phyloP scores from a whole-genome alignment of 495 filamentous ascomycete species.

The Tetracladium marchalianum region DNA sequence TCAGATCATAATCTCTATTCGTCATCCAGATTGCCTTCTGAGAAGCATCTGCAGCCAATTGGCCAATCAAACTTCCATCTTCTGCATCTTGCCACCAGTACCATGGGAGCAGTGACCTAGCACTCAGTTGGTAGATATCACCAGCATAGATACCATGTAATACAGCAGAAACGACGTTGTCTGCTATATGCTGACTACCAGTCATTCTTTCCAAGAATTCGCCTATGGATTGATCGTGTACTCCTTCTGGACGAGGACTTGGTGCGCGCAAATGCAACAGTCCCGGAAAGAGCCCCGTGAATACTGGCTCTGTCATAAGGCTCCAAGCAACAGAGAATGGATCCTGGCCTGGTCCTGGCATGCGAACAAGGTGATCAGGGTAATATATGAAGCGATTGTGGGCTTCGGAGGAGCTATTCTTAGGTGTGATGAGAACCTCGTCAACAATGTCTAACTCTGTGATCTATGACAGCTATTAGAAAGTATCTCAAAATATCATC shows the following conservation, averaged over 20 bases:
- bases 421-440: conserved; percentile 49
- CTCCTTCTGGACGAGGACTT: conserved; percentile 6
- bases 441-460: conserved; percentile 47
- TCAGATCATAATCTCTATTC: background rate
- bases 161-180: conserved; percentile 72
- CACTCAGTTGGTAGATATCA: conserved; percentile 72
- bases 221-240: conserved; percentile 62
- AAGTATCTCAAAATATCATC: background rate
- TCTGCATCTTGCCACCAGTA: conserved; percentile 41
- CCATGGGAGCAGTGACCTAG: conserved; percentile 46
- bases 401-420: conserved; percentile 33
- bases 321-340: conserved; percentile 17
- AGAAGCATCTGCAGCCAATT: background rate
- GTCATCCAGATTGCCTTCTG: background rate
- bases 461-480: conserved; percentile 39
- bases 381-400: conserved; percentile 82
- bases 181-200: conserved; percentile 40
- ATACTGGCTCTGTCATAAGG: conserved; percentile 53
- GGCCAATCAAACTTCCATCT: conserved; percentile 17
- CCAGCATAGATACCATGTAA: conserved; percentile 93
- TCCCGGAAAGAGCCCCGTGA: conserved; percentile 41
- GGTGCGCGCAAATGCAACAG: conserved; percentile 18
- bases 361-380: conserved; percentile 70
- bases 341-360: conserved; percentile 41
- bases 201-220: conserved; percentile 53